A percentile compares a stretch with the other conserved stretches of the same genome.
These are phyloP conservation scores for Pythium biforme DNA, from an alignment of 352 stramenopile species.

Conservation along the genomic window DNA sequence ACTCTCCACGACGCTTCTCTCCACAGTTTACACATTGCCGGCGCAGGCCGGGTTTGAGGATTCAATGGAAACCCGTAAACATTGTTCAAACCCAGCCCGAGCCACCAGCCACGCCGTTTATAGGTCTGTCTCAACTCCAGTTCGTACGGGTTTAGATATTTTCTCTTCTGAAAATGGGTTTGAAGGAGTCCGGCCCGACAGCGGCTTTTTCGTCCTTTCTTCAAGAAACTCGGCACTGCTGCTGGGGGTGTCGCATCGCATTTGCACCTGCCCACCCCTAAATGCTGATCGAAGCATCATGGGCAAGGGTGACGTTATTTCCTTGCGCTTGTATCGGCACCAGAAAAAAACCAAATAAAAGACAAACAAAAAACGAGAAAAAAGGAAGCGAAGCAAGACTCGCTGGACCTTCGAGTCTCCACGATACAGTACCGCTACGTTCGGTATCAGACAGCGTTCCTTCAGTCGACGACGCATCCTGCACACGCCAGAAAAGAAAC, in stretches of 20 bases:
- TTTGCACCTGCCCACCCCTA: conserved; percentile 7
- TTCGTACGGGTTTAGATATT: conserved; percentile 9
- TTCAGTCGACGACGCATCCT: not conserved
- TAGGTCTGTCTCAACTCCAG: not conserved
- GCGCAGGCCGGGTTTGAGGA: conserved; percentile 1
- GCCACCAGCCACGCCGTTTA: not conserved
- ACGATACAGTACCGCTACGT: not conserved
- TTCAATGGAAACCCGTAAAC: not conserved
- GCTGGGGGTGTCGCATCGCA: conserved; percentile 15
- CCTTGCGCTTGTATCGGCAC: not conserved
- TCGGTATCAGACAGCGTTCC: not conserved
- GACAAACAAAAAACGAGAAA: not conserved
- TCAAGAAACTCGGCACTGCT: conserved; percentile 13
- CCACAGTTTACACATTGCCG: conserved; percentile 8
- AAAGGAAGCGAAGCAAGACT: not conserved
- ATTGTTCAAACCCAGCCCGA: not conserved
- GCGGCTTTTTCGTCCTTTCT: conserved; percentile 1
- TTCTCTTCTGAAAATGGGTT: not conserved
- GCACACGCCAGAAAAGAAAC: not conserved
- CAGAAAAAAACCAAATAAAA: not conserved
- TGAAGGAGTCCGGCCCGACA: not conserved
- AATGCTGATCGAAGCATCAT: conserved; percentile 1
- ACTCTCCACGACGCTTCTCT: conserved; percentile 28
- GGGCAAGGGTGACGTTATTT: not conserved
- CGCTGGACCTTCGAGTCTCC: too few relatives aligned